phyloP scores from a whole-genome alignment of 306 rosid species.

The Abrus precatorius region DNA sequence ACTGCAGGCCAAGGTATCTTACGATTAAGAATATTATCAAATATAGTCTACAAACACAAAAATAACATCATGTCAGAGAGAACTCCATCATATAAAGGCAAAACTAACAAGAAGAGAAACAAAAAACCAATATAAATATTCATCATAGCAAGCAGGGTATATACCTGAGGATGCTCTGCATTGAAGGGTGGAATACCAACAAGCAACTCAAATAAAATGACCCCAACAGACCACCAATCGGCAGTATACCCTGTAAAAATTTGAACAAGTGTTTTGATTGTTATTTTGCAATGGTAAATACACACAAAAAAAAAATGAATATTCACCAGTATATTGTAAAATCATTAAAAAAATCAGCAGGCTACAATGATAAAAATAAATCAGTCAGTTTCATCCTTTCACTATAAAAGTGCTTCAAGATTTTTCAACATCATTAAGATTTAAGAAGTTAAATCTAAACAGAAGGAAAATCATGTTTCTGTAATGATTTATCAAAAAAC shows the following conservation, averaged over 20 bases:
- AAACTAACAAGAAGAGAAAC: constrained; percentile 31
- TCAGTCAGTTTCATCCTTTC: constrained; percentile 28
- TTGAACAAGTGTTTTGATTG: constrained; percentile 30
- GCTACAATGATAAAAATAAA: neutral
- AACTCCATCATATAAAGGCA: constrained; percentile 29
- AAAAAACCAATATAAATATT: constrained; percentile 30
- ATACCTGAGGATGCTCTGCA: constrained; percentile 99
- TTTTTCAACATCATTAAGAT: constrained; percentile 31
- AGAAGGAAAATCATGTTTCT: constrained; percentile 24
- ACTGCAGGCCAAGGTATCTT: constrained; percentile 95
- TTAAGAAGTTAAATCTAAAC: constrained; percentile 8
- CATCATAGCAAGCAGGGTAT: constrained; percentile 21
- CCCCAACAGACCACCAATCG: constrained; percentile 99
- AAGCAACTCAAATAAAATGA: constrained; percentile 94
- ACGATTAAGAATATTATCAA: constrained; percentile 95
- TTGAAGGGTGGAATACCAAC: constrained; percentile 99
- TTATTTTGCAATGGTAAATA: constrained; percentile 28
- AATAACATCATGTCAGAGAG: constrained; percentile 29
- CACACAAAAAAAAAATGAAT: constrained; percentile 30
- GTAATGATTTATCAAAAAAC: neutral
- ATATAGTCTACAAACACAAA: constrained; percentile 74
- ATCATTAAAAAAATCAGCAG: constrained; percentile 19
- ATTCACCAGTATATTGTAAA: constrained; percentile 21
- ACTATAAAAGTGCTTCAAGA: constrained; percentile 17
- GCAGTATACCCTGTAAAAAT: constrained; percentile 81